Evolutionary conservation across 2,329 filamentous ascomycete genomes (phyloP).

Genomic region (Ceratocystis albifundus): DNA sequence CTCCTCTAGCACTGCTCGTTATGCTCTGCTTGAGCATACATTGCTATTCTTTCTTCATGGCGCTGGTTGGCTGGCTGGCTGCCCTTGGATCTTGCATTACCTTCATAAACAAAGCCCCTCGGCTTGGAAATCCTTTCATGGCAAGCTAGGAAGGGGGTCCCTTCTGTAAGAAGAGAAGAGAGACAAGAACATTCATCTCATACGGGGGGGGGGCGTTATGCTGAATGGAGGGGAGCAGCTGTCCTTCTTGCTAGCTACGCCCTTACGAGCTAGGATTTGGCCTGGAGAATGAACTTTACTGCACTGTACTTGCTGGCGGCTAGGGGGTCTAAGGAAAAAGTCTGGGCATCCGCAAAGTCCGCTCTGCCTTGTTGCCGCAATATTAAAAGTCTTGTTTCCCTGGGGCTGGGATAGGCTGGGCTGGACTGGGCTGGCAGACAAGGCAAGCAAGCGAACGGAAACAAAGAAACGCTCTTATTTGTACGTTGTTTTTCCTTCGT

Average conservation of each 20-base stretch:
- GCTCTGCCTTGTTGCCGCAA: background rate
- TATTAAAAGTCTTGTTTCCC: background rate
- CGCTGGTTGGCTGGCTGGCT: background rate
- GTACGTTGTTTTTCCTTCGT: slow-evolving; percentile 4
- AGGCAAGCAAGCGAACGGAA: background rate
- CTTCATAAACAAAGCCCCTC: background rate
- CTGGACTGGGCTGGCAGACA: background rate
- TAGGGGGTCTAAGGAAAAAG: background rate
- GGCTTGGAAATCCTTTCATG: background rate
- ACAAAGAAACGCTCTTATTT: slow-evolving; percentile 1
- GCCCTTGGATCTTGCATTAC: background rate
- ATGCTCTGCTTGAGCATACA: no score
- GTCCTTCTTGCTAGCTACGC: no score
- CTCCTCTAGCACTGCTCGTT: no score
- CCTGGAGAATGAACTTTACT: no score
- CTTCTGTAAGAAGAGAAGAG: no score
- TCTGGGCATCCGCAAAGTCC: background rate
- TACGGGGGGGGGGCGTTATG: no score
- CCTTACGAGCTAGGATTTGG: no score
- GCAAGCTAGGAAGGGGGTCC: background rate
- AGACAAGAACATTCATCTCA: no score
- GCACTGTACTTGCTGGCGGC: no score
- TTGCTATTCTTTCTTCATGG: no score
- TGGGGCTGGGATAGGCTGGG: background rate
- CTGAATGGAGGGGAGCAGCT: no score